These are phyloP conservation scores for Euclidium syriacum DNA, from an alignment of 345 rosid genomes.

Conservation along the genomic window DNA sequence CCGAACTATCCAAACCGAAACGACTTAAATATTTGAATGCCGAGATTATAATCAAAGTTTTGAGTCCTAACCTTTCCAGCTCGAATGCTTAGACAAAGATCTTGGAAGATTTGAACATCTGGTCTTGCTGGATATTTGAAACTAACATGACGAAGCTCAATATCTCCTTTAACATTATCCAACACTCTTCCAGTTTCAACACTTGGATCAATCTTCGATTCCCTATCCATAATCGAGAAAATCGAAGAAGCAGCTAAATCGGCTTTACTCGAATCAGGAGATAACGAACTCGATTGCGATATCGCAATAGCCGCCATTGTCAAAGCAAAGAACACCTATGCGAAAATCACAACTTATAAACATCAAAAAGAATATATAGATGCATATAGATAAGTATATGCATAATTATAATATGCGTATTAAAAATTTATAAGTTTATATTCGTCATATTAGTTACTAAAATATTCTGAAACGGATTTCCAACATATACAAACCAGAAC, in stretches of 20 bases:
- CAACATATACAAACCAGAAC: no score
- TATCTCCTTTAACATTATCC: slow-evolving; percentile 58
- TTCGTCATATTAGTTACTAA: no score
- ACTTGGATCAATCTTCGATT: slow-evolving; percentile 67
- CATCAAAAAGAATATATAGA: neutral
- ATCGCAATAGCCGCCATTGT: slow-evolving; percentile 60
- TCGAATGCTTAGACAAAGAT: slow-evolving; percentile 54
- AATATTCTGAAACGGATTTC: no score
- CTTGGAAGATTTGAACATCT: slow-evolving; percentile 60
- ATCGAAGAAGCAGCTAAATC: slow-evolving; percentile 63
- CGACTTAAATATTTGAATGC: no score
- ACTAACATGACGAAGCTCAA: slow-evolving; percentile 61
- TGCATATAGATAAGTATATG: no score
- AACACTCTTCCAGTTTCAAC: slow-evolving; percentile 57
- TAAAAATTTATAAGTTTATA: no score
- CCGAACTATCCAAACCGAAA: no score
- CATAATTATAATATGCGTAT: no score
- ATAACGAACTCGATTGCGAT: slow-evolving; percentile 61
- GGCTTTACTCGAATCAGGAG: slow-evolving; percentile 61
- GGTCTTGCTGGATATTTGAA: slow-evolving; percentile 83
- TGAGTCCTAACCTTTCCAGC: slow-evolving; percentile 57
- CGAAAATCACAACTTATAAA: neutral
- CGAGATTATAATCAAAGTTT: no score
- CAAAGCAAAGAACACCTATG: slow-evolving; percentile 84
- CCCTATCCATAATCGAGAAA: slow-evolving; percentile 57